Base-by-base conservation (phyloP, 768 basidiomycete genomes). In the Exidia glandulosa region DNA sequence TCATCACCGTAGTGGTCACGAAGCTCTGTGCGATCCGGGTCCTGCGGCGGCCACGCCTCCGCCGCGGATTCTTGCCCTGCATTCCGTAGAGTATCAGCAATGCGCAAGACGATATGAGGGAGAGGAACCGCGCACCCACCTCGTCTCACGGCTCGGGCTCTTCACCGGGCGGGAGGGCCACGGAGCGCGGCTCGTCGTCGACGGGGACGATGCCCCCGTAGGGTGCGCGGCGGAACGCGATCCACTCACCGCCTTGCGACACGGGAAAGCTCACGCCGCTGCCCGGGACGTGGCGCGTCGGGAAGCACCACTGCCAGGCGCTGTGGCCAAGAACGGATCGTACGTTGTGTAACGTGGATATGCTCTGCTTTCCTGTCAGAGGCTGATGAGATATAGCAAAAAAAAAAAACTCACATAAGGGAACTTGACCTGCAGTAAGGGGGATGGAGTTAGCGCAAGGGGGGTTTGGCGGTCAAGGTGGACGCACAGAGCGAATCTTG, bases 291-390 rank as follows among this genome's bases (percentile, higher is more conserved):
- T 81, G 73, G 25, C 72, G 71, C 3, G 78, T 81, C 3, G 95
- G 95, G 73, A 85, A 91, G 65, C 90, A 89, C 94, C 95, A 98
- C 4, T 88, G 60, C 33, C 87, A 72, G 1, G 86, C 82, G 58
- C 84, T 89, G 27, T 66, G 69, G 0, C 96, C 96, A 0, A 99
- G 77, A 10, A 95, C 77, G 10, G 89, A 82, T 62, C 81, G 76
- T 25, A 94, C 73, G 66, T 99, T 99, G 55, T 77, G 75, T 64
- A 81, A 70, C 47, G 73, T 66, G 94, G 59, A 98, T 76, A 70
- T 97, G 83, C 93, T 96, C 67, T 32, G 54, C n/a, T 54, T 1
- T 3, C 50, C 10, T 23, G 16, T 4, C 3, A 50, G 12, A 55
- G 56, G 9, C 54, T 25, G 19, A 12, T 33, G 57, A 19, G 9